Conservation (phyloP, 2,329 filamentous ascomycete species). For the Aspergillus jensenii region DNA sequence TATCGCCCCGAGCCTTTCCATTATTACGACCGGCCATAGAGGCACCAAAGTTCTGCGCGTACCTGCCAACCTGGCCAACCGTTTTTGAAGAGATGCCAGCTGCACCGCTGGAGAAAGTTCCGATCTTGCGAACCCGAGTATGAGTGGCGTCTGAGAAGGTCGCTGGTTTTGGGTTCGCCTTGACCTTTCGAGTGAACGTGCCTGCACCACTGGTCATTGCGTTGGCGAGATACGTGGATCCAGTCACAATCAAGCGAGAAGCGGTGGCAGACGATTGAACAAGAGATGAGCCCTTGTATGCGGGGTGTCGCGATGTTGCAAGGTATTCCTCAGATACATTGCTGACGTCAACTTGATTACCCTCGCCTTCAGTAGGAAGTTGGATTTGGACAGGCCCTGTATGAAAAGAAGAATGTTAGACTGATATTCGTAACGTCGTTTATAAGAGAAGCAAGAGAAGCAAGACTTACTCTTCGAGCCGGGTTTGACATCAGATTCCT, state of each 20-base stretch:
- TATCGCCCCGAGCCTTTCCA: conserved; percentile 61
- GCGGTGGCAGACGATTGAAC: conserved; percentile 85
- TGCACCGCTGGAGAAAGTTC: conserved; percentile 77
- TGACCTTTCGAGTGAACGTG: conserved; percentile 74
- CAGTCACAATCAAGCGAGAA: conserved; percentile 88
- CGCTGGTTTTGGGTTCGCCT: conserved; percentile 75
- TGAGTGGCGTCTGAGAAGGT: conserved; percentile 86
- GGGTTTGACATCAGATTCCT: conserved; percentile 71
- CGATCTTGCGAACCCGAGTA: conserved; percentile 81
- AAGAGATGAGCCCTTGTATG: conserved; percentile 83
- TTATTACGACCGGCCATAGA: conserved; percentile 63
- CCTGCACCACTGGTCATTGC: conserved; percentile 76
- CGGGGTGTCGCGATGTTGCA: conserved; percentile 76
- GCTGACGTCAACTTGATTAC: conserved; percentile 47
- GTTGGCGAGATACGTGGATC: conserved; percentile 75
- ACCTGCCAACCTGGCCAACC: conserved; percentile 75
- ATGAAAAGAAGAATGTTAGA: conserved; percentile 10
- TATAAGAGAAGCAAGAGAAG: not conserved
- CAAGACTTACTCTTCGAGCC: conserved; percentile 79
- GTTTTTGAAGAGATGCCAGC: conserved; percentile 81
- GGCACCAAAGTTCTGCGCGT: conserved; percentile 89
- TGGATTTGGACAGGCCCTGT: conserved; percentile 51
- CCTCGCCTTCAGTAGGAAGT: conserved; percentile 47
- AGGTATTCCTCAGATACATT: conserved; percentile 62
- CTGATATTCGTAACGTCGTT: not conserved